Evolutionary conservation across 1,284 basidiomycete species (phyloP).

Genomic region (Mycosarcoma maydis): DNA sequence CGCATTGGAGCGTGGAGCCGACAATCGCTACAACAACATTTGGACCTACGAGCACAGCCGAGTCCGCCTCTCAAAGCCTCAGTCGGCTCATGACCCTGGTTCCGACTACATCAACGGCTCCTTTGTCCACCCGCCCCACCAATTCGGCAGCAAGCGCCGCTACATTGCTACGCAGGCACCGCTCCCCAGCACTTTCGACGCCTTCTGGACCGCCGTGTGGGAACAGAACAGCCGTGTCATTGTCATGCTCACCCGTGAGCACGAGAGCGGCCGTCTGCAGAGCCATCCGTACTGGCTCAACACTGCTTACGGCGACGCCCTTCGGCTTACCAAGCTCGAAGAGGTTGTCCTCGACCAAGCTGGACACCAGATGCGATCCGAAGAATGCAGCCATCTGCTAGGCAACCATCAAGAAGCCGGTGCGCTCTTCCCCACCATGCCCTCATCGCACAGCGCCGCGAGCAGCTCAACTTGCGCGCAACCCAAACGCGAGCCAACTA

Average conservation of each 20-base stretch:
- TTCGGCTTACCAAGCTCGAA: slow-evolving; percentile 47
- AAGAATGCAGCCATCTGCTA: slow-evolving; percentile 24
- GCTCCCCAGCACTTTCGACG: slow-evolving; percentile 83
- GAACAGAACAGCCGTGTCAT: slow-evolving; percentile 72
- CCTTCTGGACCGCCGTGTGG: slow-evolving; percentile 85
- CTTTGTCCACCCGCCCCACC: slow-evolving; percentile 51
- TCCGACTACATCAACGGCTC: slow-evolving; percentile 64
- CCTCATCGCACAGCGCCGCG: background rate
- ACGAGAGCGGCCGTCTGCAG: slow-evolving; percentile 87
- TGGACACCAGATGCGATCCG: slow-evolving; percentile 27
- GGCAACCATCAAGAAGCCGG: slow-evolving; percentile 25
- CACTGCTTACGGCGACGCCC: slow-evolving; percentile 74
- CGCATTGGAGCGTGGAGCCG: slow-evolving; percentile 90
- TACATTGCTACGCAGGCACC: slow-evolving; percentile 98
- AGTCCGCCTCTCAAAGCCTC: slow-evolving; percentile 52
- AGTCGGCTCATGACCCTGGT: slow-evolving; percentile 36
- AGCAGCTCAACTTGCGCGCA: background rate
- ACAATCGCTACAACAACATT: slow-evolving; percentile 87
- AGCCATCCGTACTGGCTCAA: slow-evolving; percentile 91
- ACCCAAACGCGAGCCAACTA: slow-evolving; percentile 19
- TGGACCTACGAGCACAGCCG: slow-evolving; percentile 91
- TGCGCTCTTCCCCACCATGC: slow-evolving; percentile 46
- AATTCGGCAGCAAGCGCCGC: slow-evolving; percentile 67
- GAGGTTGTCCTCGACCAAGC: slow-evolving; percentile 47
- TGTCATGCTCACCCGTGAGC: slow-evolving; percentile 85